phyloP scores from a whole-genome alignment of 2,329 filamentous ascomycete genomes.

The Penicillium sp. region DNA sequence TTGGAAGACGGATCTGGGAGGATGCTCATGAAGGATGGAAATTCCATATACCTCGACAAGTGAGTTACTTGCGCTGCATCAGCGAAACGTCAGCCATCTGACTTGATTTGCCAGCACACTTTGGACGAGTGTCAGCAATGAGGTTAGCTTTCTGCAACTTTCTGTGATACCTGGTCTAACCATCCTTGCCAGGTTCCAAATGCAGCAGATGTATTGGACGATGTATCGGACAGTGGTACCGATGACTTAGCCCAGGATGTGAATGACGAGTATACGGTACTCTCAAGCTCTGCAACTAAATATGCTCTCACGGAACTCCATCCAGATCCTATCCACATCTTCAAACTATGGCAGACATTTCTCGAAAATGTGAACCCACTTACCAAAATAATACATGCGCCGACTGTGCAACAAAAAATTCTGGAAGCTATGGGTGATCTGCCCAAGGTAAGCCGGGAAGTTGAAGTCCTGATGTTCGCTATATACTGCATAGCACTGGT shows the following conservation, averaged over 20 bases:
- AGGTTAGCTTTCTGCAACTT: conserved; percentile 9
- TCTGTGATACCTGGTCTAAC: not conserved
- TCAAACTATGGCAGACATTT: conserved; percentile 28
- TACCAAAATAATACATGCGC: conserved; percentile 72
- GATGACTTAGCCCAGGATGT: conserved; percentile 11
- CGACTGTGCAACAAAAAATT: conserved; percentile 39
- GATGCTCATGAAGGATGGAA: conserved; percentile 25
- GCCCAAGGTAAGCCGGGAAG: conserved; percentile 12
- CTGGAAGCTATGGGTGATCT: conserved; percentile 24
- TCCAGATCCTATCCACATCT: conserved; percentile 22
- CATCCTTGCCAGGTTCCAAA: conserved; percentile 17
- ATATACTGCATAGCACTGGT: conserved; percentile 55
- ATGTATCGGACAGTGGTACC: conserved; percentile 10
- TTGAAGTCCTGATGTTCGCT: conserved; percentile 64
- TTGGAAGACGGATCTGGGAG: conserved; percentile 14
- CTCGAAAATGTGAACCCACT: conserved; percentile 54
- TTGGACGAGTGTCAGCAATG: conserved; percentile 24
- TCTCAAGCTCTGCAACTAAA: conserved; percentile 5
- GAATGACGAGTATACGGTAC: conserved; percentile 13
- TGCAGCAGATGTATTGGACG: conserved; percentile 19
- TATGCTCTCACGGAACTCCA: conserved; percentile 14
- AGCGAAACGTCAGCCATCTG: not conserved
- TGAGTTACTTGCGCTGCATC: conserved; percentile 7
- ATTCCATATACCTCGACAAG: conserved; percentile 26
- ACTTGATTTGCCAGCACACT: conserved; percentile 12